phyloP scores from a whole-genome alignment of 176 grass and related monocot genomes.

The Oryza glaberrima region DNA sequence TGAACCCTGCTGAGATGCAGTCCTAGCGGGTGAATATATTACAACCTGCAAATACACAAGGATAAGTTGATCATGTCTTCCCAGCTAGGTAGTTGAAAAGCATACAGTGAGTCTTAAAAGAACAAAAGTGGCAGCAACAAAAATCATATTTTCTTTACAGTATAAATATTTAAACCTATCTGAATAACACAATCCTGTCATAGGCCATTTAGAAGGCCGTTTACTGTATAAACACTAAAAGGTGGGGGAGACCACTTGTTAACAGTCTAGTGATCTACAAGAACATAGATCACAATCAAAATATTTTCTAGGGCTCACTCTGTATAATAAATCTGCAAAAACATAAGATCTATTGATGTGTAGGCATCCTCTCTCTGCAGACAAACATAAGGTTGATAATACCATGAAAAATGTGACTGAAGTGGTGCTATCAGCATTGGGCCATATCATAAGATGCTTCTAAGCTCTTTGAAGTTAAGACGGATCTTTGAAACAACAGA shows the following conservation, averaged over 20 bases:
- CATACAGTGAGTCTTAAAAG: not conserved
- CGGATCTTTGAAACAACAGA: not conserved
- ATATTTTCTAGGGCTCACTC: not conserved
- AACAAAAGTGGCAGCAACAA: not conserved
- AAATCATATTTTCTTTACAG: not conserved
- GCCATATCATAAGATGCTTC: not conserved
- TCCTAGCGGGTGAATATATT: conserved; percentile 97
- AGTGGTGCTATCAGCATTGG: not conserved
- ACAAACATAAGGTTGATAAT: not conserved
- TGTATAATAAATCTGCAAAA: not conserved
- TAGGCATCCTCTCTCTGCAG: not conserved
- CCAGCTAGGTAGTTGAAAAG: not conserved
- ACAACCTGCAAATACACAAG: conserved; percentile 64
- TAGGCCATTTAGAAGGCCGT: not conserved
- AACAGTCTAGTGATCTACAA: not conserved
- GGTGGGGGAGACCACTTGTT: not conserved
- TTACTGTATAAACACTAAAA: not conserved
- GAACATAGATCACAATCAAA: not conserved
- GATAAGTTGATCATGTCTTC: conserved; percentile 12
- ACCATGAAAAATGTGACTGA: not conserved
- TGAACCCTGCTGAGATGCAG: conserved; percentile 93
- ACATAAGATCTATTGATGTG: not conserved
- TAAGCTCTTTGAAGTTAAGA: not conserved
- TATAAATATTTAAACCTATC: not conserved
- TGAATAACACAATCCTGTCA: not conserved